phyloP scores from a whole-genome alignment of 306 rosid genomes.

The Gastrolobium villosum region DNA sequence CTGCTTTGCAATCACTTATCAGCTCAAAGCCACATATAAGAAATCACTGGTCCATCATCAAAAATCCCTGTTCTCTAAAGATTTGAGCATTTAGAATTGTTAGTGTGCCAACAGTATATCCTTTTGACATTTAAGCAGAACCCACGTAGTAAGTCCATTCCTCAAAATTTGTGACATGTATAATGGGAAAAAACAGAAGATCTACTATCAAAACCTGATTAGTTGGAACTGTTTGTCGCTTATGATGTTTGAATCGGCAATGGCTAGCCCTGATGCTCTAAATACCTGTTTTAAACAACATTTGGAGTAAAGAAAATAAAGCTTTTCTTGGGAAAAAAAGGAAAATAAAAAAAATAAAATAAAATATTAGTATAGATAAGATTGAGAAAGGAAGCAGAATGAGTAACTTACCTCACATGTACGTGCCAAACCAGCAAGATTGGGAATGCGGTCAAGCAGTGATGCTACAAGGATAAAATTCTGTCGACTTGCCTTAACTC shows the following conservation, averaged over 20 bases:
- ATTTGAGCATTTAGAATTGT: constrained; percentile 35
- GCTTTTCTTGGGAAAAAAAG: not conserved
- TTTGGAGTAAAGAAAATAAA: constrained; percentile 34
- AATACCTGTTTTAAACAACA: constrained; percentile 71
- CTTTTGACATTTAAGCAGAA: constrained; percentile 15
- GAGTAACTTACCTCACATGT: constrained; percentile 84
- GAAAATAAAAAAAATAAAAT: not conserved
- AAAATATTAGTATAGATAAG: constrained; percentile 7
- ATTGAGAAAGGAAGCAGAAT: constrained; percentile 26
- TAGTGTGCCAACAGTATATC: not conserved
- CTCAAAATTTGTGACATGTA: constrained; percentile 11
- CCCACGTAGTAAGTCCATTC: not conserved
- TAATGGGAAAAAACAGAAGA: constrained; percentile 26
- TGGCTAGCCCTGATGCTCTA: constrained; percentile 76
- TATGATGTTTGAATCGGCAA: constrained; percentile 73
- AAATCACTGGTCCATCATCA: not conserved
- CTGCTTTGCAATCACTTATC: not conserved
- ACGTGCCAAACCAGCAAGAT: constrained; percentile 95
- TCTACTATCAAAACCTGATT: constrained; percentile 70
- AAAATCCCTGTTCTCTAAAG: not conserved
- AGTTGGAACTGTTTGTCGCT: constrained; percentile 93
- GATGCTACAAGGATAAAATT: constrained; percentile 81
- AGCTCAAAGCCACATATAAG: constrained; percentile 28
- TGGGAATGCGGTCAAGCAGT: constrained; percentile 95
- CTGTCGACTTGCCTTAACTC: constrained; percentile 70